Evolutionary conservation across 179 eudicot genomes (phyloP), one percentile per base, ranked within the genome.

Genomic region (Pouteria campechiana): DNA sequence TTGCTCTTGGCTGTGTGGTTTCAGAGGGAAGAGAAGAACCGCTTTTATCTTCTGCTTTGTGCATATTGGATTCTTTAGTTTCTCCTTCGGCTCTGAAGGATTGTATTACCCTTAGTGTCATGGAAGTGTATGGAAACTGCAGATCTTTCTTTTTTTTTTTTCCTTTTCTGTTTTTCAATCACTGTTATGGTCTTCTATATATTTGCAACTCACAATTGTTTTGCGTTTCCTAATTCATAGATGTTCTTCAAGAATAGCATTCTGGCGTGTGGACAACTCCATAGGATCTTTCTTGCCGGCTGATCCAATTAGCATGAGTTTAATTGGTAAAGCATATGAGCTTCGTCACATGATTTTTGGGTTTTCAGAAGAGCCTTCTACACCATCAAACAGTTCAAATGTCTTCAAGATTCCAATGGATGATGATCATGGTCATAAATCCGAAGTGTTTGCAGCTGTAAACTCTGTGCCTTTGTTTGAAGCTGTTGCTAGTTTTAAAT

Each of bases 231-330:
- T 24, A 24, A 29, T 30, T 33, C 59, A 69, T 63, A 92, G 99
- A 47, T 34, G 47, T 41, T 45, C 53, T 32, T 50, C 73, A 42
- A 46, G 32, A 48, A 43, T 68, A 60, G 77, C 85, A 21, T 78
- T 87, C 54, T 92, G 99, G 96, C 94, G 99, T 25, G 88, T 80
- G 41, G 85, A 74, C 72, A 92, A 92, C 67, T 81, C 89, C 55
- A 15, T 69, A 44, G 94, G 99, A 32, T 70, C 96, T 12, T 92
- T 87, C 69, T 67, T 92, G 65, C 93, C 96, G 18, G 73, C 94
- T 46, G 94, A 79, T 54, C 77, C 65, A 16, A 51, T 34, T 56
- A 70, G 75, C 54, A 41, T 66, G 75, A 68, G 46, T 35, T 38
- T 63, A 61, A 37, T 54, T 44, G 73, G 79, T 24, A 76, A 71